These are phyloP conservation scores for Rhodotorula sp. DNA, from an alignment of 1,284 basidiomycete species.

Conservation along the genomic window DNA sequence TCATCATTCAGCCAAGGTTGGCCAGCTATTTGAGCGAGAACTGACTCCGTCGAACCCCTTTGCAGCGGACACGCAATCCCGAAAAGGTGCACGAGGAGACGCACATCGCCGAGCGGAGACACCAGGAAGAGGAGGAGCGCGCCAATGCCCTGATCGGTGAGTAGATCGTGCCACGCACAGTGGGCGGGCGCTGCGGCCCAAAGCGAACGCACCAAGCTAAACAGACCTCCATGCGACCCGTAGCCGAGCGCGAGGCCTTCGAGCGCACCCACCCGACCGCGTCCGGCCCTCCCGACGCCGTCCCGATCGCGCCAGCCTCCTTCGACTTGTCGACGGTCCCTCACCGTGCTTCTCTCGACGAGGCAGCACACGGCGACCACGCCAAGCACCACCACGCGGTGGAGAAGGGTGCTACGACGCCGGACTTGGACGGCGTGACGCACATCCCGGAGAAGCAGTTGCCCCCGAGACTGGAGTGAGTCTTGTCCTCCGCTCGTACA, in stretches of 20 bases:
- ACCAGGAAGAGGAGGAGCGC: slow-evolving; percentile 15
- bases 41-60: too few species aligned
- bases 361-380: slow-evolving; percentile 10
- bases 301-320: not conserved
- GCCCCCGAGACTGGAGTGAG: slow-evolving; percentile 5
- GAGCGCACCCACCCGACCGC: slow-evolving; percentile 5
- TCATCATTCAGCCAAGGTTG: not conserved
- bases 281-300: slow-evolving; percentile 2
- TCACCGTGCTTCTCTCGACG: slow-evolving; percentile 14
- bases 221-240: too few species aligned
- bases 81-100: slow-evolving; percentile 4
- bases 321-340: slow-evolving; percentile 3
- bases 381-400: not conserved
- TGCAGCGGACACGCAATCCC: slow-evolving; percentile 12
- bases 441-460: slow-evolving; percentile 28
- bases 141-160: slow-evolving; percentile 22
- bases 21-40: not conserved
- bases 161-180: not conserved
- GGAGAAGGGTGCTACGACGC: slow-evolving; percentile 2
- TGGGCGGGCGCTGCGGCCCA: not conserved
- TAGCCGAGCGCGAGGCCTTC: slow-evolving; percentile 22
- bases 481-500: not conserved
- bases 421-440: slow-evolving; percentile 22
- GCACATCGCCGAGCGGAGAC: slow-evolving; percentile 1
- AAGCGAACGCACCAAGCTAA: too few species aligned